Evolutionary conservation across 768 basidiomycete genomes (phyloP).

Genomic region (Hygrocybe coccinea): DNA sequence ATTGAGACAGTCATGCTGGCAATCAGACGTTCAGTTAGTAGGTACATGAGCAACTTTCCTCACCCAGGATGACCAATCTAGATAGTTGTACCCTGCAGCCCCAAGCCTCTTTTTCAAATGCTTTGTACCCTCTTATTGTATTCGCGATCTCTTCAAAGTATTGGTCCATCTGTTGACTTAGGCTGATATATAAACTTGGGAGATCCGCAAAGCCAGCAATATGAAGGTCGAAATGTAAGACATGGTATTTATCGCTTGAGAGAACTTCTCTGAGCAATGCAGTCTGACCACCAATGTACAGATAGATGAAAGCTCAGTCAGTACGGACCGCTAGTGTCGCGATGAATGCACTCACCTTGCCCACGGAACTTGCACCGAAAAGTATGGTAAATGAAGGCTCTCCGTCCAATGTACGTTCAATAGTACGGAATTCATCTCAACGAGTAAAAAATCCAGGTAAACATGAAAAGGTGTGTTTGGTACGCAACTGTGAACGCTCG

Average conservation of each 20-base stretch:
- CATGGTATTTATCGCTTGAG: constrained; percentile 62
- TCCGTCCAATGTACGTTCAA: constrained; percentile 61
- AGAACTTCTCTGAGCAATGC: constrained; percentile 75
- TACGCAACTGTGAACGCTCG: constrained; percentile 60
- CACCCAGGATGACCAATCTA: background rate
- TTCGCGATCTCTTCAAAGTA: constrained; percentile 67
- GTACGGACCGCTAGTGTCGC: background rate
- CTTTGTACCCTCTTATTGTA: constrained; percentile 57
- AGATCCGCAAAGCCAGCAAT: constrained; percentile 83
- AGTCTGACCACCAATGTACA: constrained; percentile 42
- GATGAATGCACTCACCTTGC: constrained; percentile 50
- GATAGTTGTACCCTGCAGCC: constrained; percentile 63
- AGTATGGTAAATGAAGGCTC: constrained; percentile 78
- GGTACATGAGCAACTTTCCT: background rate
- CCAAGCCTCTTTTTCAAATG: constrained; percentile 71
- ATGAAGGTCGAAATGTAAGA: constrained; percentile 78
- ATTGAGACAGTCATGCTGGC: constrained; percentile 68
- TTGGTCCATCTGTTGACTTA: constrained; percentile 76
- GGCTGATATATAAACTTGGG: constrained; percentile 67
- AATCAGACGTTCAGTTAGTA: background rate
- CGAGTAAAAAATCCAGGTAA: constrained; percentile 72
- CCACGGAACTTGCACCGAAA: constrained; percentile 76
- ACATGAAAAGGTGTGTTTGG: constrained; percentile 74
- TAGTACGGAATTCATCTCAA: constrained; percentile 56
- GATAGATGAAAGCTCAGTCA: constrained; percentile 1